These are phyloP conservation scores for Aspergillus heteromorphus DNA, from an alignment of 495 filamentous ascomycete genomes.

Conservation along the genomic window DNA sequence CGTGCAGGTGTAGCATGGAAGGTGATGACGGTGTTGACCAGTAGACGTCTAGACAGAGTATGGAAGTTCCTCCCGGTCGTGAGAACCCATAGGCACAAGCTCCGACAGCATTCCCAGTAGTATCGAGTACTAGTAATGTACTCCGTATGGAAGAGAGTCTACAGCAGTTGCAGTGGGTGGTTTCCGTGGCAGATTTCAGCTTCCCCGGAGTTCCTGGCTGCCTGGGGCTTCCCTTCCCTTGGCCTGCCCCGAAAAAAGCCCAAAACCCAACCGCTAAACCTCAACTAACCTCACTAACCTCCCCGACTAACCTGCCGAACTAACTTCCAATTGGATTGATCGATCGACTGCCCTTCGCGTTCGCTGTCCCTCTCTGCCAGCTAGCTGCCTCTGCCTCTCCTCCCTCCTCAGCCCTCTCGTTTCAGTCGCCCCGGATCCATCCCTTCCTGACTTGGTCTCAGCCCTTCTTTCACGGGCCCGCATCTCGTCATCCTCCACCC, in stretches of 20 bases:
- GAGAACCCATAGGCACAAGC: no score
- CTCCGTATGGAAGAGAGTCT: no score
- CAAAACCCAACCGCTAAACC: neutral
- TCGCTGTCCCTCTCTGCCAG: constrained; percentile 12
- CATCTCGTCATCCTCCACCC: neutral
- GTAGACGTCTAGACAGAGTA: no score
- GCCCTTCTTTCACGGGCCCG: constrained; percentile 1
- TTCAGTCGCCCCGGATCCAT: neutral
- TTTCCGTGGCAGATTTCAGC: neutral
- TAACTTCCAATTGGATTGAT: constrained; percentile 23
- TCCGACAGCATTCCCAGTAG: no score
- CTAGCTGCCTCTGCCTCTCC: constrained; percentile 22
- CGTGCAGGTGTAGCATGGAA: no score
- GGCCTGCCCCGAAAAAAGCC: neutral
- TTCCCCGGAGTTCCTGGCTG: neutral
- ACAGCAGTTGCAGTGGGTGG: no score
- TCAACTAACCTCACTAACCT: constrained; percentile 5
- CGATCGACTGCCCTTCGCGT: no score
- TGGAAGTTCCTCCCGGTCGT: no score
- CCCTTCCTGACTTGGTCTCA: constrained; percentile 8
- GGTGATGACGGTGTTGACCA: no score
- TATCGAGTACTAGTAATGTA: no score
- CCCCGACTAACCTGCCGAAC: constrained; percentile 11
- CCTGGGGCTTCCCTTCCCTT: neutral
- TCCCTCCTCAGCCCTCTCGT: constrained; percentile 13